phyloP scores from a whole-genome alignment of 768 basidiomycete species.

The Pilatotrama ljubarskyi region DNA sequence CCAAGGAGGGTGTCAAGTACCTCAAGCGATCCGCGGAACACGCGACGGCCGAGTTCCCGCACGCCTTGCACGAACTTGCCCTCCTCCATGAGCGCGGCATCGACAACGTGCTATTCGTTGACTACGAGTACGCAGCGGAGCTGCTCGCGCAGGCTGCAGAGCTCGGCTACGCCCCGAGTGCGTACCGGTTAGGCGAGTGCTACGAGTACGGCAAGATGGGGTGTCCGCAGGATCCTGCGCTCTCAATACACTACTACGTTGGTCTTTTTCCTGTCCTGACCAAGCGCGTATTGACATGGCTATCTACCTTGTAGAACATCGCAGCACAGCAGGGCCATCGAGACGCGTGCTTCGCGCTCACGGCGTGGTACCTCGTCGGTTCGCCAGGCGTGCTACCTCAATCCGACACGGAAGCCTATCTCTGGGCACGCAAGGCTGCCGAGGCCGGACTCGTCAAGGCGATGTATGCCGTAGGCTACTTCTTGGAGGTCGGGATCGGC shows the following conservation, averaged over 20 bases:
- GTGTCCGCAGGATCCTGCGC: slow-evolving; percentile 93
- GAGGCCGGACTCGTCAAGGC: slow-evolving; percentile 92
- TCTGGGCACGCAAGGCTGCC: slow-evolving; percentile 97
- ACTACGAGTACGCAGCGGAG: slow-evolving; percentile 93
- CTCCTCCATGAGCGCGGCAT: slow-evolving; percentile 96
- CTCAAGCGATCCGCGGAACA: slow-evolving; percentile 95
- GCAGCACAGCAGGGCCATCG: slow-evolving; percentile 97
- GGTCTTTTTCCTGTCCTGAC: slow-evolving; percentile 37
- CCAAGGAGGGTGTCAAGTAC: slow-evolving; percentile 98
- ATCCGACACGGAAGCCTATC: slow-evolving; percentile 95
- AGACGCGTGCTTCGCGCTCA: slow-evolving; percentile 96
- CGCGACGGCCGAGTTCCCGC: slow-evolving; percentile 93
- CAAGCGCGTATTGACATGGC: slow-evolving; percentile 5
- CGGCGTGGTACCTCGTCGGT: slow-evolving; percentile 99
- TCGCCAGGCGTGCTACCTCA: slow-evolving; percentile 97
- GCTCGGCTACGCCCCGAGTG: slow-evolving; percentile 94
- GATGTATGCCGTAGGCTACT: slow-evolving; percentile 98
- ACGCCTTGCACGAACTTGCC: slow-evolving; percentile 93
- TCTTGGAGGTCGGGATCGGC: slow-evolving; percentile 93
- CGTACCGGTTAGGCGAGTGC: slow-evolving; percentile 94
- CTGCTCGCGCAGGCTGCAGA: slow-evolving; percentile 94
- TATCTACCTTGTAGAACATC: slow-evolving; percentile 65
- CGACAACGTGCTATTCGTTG: slow-evolving; percentile 95
- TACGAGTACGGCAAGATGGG: slow-evolving; percentile 99
- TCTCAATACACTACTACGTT: slow-evolving; percentile 98